Conservation (phyloP, 148 eudicot species). For the Amaranthus hypochondriacus region DNA sequence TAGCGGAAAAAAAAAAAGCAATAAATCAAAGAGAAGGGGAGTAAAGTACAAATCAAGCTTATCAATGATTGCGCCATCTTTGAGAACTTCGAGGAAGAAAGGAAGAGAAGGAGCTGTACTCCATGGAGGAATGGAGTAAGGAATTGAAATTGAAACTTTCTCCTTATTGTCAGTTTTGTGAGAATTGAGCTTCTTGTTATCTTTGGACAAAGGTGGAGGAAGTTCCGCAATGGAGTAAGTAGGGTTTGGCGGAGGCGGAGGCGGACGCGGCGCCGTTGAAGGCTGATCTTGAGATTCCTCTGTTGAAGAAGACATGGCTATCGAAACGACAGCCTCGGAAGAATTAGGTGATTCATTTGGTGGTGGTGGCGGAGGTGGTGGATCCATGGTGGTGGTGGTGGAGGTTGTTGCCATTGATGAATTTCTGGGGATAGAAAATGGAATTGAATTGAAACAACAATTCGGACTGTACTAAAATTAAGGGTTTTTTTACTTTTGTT, state of each 20-base stretch:
- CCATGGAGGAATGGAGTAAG: conserved; percentile 79
- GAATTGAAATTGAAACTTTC: conserved; percentile 29
- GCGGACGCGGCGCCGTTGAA: conserved; percentile 38
- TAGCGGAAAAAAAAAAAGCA: not conserved
- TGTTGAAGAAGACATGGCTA: conserved; percentile 4
- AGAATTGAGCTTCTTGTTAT: not conserved
- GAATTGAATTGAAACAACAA: not conserved
- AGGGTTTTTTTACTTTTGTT: not conserved
- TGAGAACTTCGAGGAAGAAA: conserved; percentile 70
- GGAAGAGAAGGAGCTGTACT: conserved; percentile 62
- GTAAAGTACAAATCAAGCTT: conserved; percentile 54
- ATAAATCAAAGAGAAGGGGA: not conserved
- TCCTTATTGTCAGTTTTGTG: conserved; percentile 20
- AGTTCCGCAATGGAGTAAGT: conserved; percentile 18
- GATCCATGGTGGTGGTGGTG: conserved; percentile 22
- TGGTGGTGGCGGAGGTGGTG: conserved; percentile 16
- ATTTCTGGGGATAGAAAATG: not conserved
- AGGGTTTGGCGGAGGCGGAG: conserved; percentile 49
- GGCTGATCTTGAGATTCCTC: not conserved
- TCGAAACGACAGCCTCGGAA: conserved; percentile 20
- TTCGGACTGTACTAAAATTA: not conserved
- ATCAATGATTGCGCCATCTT: conserved; percentile 77
- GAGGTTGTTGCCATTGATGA: conserved; percentile 39
- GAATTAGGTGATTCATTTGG: conserved; percentile 20
- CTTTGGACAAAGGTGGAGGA: conserved; percentile 11